Conservation (phyloP, 495 filamentous ascomycete genomes). For the Aspergillus leporis region DNA sequence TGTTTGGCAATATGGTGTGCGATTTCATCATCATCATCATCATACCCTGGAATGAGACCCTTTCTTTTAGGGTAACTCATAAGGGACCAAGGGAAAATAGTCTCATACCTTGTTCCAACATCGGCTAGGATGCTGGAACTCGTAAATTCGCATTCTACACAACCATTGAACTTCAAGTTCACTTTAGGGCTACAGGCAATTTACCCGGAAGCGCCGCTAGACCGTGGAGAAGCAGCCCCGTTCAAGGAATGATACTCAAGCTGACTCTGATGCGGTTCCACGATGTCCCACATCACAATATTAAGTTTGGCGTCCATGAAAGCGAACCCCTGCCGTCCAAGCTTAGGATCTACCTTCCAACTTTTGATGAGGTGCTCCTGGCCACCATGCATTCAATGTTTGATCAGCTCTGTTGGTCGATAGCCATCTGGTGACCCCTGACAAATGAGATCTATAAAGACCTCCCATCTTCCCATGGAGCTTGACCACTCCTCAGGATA, state of each 20-base stretch:
- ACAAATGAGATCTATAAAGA: conserved; percentile 15
- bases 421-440: not conserved
- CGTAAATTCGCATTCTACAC: not conserved
- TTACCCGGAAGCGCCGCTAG: not conserved
- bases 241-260: not conserved
- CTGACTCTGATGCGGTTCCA: not conserved
- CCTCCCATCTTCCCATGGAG: not conserved
- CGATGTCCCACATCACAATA: not conserved
- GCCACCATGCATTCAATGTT: not conserved
- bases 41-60: not conserved
- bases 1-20: conserved; percentile 1
- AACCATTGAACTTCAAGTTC: not conserved
- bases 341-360: not conserved
- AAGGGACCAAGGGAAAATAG: not conserved
- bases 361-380: not conserved
- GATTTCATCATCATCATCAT: conserved; percentile 2
- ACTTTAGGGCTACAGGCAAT: not conserved
- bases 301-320: not conserved
- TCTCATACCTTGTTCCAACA: not conserved
- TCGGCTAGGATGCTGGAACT: not conserved
- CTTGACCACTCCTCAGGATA: not conserved
- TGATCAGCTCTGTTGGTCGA: not conserved
- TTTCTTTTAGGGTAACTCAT: not conserved
- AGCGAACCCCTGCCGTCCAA: not conserved
- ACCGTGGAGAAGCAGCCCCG: not conserved